These are phyloP conservation scores for Xanthoconium purpureum DNA, from an alignment of 768 basidiomycete species.

Conservation along the genomic window DNA sequence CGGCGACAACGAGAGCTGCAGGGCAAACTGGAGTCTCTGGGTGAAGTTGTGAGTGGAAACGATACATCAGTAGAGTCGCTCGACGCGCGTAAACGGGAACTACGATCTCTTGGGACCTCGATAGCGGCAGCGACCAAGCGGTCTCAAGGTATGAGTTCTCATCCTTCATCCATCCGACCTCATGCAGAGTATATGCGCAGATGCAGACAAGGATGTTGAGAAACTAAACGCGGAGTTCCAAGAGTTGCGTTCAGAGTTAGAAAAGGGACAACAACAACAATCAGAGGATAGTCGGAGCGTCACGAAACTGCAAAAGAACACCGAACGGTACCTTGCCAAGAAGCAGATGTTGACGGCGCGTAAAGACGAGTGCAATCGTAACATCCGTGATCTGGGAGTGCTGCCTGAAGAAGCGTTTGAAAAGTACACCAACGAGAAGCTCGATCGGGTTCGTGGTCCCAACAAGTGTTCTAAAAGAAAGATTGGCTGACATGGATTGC, in stretches of 20 bases:
- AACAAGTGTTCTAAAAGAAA: neutral
- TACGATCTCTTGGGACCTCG: constrained; percentile 60
- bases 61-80: constrained; percentile 63
- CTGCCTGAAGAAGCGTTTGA: constrained; percentile 96
- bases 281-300: constrained; percentile 83
- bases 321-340: constrained; percentile 92
- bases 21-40: constrained; percentile 71
- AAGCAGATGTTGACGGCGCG: constrained; percentile 78
- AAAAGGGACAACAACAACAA: constrained; percentile 78
- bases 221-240: constrained; percentile 60
- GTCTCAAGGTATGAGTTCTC: constrained; percentile 47
- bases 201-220: constrained; percentile 72
- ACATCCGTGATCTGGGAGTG: constrained; percentile 94
- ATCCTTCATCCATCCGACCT: neutral
- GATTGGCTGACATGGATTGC: constrained; percentile 1
- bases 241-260: constrained; percentile 60
- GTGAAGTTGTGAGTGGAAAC: constrained; percentile 54
- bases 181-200: constrained; percentile 33
- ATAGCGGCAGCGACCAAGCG: constrained; percentile 64
- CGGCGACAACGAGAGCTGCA: constrained; percentile 78
- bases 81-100: constrained; percentile 64
- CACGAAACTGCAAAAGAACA: constrained; percentile 90
- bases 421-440: constrained; percentile 84
- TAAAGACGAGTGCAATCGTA: constrained; percentile 93
- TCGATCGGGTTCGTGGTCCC: constrained; percentile 70